Conservation (phyloP, 306 rosid genomes). For the Hylodesmum podocarpum region DNA sequence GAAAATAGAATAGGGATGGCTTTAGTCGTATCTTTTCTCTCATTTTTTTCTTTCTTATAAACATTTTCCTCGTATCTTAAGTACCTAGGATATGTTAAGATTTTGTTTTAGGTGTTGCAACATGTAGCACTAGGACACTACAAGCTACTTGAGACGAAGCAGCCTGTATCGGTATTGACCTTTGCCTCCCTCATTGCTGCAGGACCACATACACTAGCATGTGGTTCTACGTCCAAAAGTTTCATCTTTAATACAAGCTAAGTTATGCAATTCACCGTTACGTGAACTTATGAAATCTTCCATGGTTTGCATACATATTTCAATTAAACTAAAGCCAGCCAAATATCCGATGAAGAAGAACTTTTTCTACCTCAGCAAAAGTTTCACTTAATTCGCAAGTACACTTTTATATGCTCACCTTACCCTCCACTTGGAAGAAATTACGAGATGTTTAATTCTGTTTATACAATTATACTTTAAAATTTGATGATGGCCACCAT, state of each 20-base stretch:
- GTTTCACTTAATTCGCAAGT: neutral
- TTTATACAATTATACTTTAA: no score
- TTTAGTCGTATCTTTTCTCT: neutral
- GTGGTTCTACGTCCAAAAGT: neutral
- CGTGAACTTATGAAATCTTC: neutral
- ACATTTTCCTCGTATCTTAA: neutral
- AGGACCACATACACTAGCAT: neutral
- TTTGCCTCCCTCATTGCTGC: neutral
- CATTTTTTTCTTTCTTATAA: no score
- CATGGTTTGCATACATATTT: neutral
- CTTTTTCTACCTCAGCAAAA: neutral
- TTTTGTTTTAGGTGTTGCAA: neutral
- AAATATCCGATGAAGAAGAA: neutral
- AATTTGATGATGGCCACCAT: no score
- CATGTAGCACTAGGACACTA: neutral
- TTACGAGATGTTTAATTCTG: neutral
- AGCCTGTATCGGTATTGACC: no score
- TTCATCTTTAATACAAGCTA: neutral
- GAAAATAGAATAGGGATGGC: no score
- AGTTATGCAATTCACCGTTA: neutral
- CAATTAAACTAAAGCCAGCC: neutral
- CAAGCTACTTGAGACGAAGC: neutral
- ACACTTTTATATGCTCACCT: neutral
- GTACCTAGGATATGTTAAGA: no score
- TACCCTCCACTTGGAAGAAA: neutral